Percentiles rank a stretch among this genome's conserved stretches.
phyloP scores from a whole-genome alignment of 75 land plant species.

The Pinus taeda region DNA sequence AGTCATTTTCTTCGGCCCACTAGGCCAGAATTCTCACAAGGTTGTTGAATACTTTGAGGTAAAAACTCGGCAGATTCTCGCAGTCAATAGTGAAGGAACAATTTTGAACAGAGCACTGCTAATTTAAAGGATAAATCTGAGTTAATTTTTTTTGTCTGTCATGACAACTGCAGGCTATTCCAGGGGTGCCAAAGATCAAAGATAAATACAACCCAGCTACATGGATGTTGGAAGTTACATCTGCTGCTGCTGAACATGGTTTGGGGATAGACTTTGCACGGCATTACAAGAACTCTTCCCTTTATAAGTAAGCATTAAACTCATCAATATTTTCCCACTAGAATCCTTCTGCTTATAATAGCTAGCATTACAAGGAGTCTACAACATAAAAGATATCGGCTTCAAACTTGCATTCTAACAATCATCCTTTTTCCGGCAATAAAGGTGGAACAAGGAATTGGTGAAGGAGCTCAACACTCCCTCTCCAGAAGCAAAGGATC shows the following conservation, averaged over 20 bases:
- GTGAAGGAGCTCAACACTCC: constrained; percentile 51
- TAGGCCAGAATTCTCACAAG: constrained; percentile 57
- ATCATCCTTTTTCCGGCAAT: neutral
- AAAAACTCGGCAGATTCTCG: neutral
- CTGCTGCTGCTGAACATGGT: constrained; percentile 22
- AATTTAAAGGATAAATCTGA: no score
- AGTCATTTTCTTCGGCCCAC: constrained; percentile 72
- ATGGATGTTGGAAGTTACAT: constrained; percentile 63
- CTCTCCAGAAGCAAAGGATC: constrained; percentile 50
- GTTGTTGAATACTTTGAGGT: constrained; percentile 84
- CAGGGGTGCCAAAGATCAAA: constrained; percentile 45
- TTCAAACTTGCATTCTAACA: neutral
- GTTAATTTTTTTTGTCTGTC: neutral
- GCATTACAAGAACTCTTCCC: constrained; percentile 26
- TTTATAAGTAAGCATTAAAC: constrained; percentile 21
- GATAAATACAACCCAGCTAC: constrained; percentile 63
- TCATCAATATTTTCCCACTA: neutral
- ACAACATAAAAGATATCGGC: neutral
- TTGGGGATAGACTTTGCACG: constrained; percentile 49
- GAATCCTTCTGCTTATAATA: neutral
- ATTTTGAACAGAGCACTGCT: neutral
- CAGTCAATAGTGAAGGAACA: neutral
- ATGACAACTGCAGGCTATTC: constrained; percentile 32
- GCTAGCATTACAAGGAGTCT: no score
- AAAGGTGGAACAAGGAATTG: constrained; percentile 55